phyloP scores from a whole-genome alignment of 768 basidiomycete species.

The Lanmaoa pseudosensibilis region DNA sequence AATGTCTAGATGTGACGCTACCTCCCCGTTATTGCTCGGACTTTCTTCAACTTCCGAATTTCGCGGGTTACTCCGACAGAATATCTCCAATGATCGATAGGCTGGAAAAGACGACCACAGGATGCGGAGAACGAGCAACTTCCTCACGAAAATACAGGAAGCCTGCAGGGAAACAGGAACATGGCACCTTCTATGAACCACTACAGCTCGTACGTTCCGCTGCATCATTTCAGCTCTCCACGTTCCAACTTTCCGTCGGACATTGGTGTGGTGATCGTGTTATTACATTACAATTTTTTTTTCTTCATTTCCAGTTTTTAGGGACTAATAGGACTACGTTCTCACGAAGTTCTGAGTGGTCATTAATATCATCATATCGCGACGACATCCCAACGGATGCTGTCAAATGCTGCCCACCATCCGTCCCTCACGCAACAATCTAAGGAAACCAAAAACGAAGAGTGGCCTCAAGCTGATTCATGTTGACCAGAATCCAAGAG shows the following conservation, averaged over 20 bases:
- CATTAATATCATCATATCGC: constrained; percentile 14
- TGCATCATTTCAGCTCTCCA: neutral
- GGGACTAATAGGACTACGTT: neutral
- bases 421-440: constrained; percentile 9
- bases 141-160: constrained; percentile 10
- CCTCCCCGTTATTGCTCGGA: neutral
- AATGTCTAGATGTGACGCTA: neutral
- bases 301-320: neutral
- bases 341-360: neutral
- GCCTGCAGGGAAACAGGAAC: neutral
- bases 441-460: constrained; percentile 3
- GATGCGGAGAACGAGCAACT: neutral
- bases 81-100: neutral
- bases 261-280: neutral
- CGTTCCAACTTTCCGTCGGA: neutral
- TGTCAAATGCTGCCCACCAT: neutral
- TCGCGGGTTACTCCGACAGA: neutral
- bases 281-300: neutral
- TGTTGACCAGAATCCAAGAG: constrained; percentile 21
- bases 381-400: neutral
- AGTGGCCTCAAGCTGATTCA: constrained; percentile 11
- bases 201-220: neutral
- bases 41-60: neutral
- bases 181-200: neutral
- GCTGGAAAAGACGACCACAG: neutral